Base-by-base conservation (phyloP, 73 alveolate genomes). In the Tetrahymena elliotti region DNA sequence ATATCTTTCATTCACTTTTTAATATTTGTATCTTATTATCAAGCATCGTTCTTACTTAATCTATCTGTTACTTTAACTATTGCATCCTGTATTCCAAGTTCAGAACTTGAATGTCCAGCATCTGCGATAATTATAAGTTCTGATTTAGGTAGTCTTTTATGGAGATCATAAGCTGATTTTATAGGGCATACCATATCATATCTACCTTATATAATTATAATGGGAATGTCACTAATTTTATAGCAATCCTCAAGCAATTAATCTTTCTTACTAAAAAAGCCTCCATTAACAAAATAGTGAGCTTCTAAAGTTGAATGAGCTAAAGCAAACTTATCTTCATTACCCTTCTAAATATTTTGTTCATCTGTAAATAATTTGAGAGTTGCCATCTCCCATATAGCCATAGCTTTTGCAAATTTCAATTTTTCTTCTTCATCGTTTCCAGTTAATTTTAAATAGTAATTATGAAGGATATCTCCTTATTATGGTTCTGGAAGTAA, bases 371-470 rank as follows among this genome's bases (percentile, higher is more conserved):
- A 93, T n/a, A 93, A 33, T 16, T 41, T 40, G 35, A 41, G 20
- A 24, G 93, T 47, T 35, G 83, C 92, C 95, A 93, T 93, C 53
- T 93, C 95, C 95, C 95, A 93, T 35, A 68, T 40, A 93, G 95
- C 92, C 95, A 84, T 68, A 41, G 93, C 93, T 47, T 88, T 93
- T 18, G 95, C 95, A n/a, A 93, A 93, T 93, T 93, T 93, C 38
- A 38, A 33, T 41, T 93, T 93, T 47, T 93, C 95, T 93, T 93
- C 93, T 47, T 93, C 95, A 93, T 93, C 33, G 39, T 47, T 24
- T 41, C 95, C 95, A 93, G 95, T 93, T 47, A 93, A 93, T 93
- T 88, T 93, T 47, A 84, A 68, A 41, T 93, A 93, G 24, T 93
- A 93, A 93, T 52, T 47, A 22, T 52, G 88, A n/a, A 93, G 35